Conservation (phyloP, 2,329 filamentous ascomycete species). For the Beauveria pseudobassiana region DNA sequence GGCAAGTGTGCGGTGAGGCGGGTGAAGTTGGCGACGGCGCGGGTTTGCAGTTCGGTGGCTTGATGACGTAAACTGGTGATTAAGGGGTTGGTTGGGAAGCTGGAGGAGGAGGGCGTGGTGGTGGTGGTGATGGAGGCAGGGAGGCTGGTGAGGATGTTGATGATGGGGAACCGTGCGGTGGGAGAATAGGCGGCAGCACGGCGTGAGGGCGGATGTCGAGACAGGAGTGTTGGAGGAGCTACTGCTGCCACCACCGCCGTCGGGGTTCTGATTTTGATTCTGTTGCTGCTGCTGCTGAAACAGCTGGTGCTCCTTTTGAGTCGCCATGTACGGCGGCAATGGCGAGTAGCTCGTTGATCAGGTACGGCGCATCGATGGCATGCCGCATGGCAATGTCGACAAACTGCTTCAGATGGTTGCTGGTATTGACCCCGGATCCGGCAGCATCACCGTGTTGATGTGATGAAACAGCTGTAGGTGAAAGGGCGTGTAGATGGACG, state of each 20-base stretch:
- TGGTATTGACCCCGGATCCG: conserved; percentile 15
- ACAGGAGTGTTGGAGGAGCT: conserved; percentile 12
- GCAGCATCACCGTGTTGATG: conserved; percentile 20
- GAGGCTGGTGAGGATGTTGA: conserved; percentile 13
- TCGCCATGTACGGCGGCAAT: conserved; percentile 30
- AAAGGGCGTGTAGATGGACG: conserved; percentile 26
- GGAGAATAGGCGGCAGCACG: conserved; percentile 4
- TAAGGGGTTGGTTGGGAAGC: background rate
- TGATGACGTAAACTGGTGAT: conserved; percentile 24
- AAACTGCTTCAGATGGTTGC: conserved; percentile 17
- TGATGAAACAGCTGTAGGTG: conserved; percentile 35
- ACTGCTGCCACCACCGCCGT: background rate
- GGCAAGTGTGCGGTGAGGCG: conserved; percentile 18
- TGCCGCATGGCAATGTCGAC: conserved; percentile 26
- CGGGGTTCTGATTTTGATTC: background rate
- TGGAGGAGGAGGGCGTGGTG: conserved; percentile 10
- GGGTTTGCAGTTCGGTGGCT: conserved; percentile 38
- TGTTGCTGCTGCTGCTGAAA: background rate
- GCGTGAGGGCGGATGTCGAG: conserved; percentile 12
- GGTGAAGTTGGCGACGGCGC: conserved; percentile 33
- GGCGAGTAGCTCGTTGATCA: conserved; percentile 40
- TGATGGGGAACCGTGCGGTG: conserved; percentile 13
- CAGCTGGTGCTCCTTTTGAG: conserved; percentile 18
- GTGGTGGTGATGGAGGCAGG: background rate
- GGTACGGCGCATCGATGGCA: conserved; percentile 31